Conservation (phyloP, 2,329 filamentous ascomycete species). For the Magnaporthales sp. region DNA sequence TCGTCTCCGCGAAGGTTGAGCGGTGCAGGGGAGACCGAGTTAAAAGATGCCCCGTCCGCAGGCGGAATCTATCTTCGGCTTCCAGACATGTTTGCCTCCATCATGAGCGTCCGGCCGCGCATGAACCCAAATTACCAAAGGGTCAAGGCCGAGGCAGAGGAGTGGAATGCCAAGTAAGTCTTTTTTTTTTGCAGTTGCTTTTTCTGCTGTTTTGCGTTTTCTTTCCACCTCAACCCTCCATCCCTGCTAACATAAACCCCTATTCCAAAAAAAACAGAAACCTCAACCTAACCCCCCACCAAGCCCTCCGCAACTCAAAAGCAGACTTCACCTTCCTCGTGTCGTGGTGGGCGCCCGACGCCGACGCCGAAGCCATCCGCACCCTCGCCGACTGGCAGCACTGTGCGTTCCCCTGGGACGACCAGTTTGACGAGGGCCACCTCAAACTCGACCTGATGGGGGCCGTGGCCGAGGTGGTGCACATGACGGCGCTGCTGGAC, state of each 20-base stretch:
- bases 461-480: slow-evolving; percentile 15
- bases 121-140: not conserved
- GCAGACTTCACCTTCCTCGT: not conserved
- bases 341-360: not conserved
- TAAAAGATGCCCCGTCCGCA: not conserved
- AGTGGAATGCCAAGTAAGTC: not conserved
- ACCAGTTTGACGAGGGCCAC: slow-evolving; percentile 19
- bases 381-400: not conserved
- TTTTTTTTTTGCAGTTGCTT: not conserved
- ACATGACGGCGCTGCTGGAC: slow-evolving; percentile 14
- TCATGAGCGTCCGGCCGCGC: not conserved
- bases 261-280: not conserved
- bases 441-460: slow-evolving; percentile 14
- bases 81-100: not conserved
- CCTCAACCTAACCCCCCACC: not conserved
- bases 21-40: not conserved
- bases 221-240: not conserved
- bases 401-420: not conserved
- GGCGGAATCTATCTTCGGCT: not conserved
- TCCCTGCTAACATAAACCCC: not conserved
- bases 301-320: not conserved
- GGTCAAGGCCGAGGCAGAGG: not conserved
- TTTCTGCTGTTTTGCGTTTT: not conserved
- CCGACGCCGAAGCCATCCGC: not conserved
- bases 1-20: not conserved